Evolutionary conservation across 441 rosid species (phyloP).

Genomic region (Populus hybrid): DNA sequence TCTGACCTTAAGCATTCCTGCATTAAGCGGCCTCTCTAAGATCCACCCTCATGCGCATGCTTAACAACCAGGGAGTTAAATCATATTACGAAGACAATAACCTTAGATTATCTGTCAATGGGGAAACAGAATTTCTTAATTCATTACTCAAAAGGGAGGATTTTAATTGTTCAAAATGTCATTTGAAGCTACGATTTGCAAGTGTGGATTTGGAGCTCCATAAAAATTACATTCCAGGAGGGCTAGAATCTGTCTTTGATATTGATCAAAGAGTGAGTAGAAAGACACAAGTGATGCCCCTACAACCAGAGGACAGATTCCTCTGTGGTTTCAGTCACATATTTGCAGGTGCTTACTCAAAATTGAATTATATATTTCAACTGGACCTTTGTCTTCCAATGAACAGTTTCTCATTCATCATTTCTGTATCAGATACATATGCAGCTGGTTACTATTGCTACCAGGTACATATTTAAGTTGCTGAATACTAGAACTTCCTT

Average conservation of each 20-base stretch:
- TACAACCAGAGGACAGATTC: constrained; percentile 81
- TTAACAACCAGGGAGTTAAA: too few species aligned
- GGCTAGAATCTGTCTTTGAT: constrained; percentile 71
- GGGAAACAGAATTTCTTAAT: too few species aligned
- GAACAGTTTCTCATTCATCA: constrained; percentile 10
- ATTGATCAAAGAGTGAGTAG: constrained; percentile 68
- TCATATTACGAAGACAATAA: too few species aligned
- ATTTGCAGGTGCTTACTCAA: constrained; percentile 52
- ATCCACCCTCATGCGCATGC: too few species aligned
- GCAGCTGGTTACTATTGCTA: constrained; percentile 97
- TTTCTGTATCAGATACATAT: constrained; percentile 62
- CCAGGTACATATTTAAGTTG: constrained; percentile 50
- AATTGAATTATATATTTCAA: neutral
- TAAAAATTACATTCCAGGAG: constrained; percentile 60
- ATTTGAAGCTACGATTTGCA: constrained; percentile 52
- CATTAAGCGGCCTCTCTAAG: too few species aligned
- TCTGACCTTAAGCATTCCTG: too few species aligned
- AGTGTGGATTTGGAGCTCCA: constrained; percentile 82
- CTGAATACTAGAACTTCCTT: neutral
- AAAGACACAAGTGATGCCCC: constrained; percentile 71
- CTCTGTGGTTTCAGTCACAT: constrained; percentile 86
- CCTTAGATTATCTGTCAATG: too few species aligned
- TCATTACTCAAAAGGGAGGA: too few species aligned
- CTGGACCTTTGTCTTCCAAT: neutral
- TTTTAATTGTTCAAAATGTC: too few species aligned